Evolutionary conservation across 176 grass and related monocot genomes (phyloP).

Genomic region (Phragmites australis): DNA sequence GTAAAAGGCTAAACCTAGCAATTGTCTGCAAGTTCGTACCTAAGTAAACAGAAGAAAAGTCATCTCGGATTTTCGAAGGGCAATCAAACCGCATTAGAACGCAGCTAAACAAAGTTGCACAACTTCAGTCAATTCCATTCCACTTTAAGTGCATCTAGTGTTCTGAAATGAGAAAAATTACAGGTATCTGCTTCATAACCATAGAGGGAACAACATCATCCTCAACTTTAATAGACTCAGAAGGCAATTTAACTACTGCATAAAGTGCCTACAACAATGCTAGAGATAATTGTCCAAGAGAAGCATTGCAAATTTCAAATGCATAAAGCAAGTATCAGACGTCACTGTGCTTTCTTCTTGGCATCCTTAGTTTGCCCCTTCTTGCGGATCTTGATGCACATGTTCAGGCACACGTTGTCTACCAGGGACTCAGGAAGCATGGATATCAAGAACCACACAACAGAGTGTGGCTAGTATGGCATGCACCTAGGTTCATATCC

Average conservation of each 20-base stretch:
- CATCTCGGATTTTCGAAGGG: not conserved
- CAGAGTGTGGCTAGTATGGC: slow-evolving; percentile 84
- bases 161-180: slow-evolving; percentile 22
- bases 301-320: not conserved
- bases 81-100: not conserved
- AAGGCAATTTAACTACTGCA: slow-evolving; percentile 21
- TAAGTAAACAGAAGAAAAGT: not conserved
- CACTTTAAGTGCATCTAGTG: not conserved
- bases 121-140: slow-evolving; percentile 7
- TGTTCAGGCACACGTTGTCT: slow-evolving; percentile 53
- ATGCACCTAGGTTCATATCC: slow-evolving; percentile 78
- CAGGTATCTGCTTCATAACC: slow-evolving; percentile 14
- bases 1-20: too few species aligned
- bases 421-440: slow-evolving; percentile 54
- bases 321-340: slow-evolving; percentile 20
- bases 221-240: not conserved
- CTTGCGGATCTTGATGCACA: slow-evolving; percentile 73
- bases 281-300: slow-evolving; percentile 30
- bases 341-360: slow-evolving; percentile 60
- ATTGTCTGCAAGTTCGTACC: too few species aligned
- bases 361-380: slow-evolving; percentile 64
- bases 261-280: slow-evolving; percentile 14
- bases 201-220: slow-evolving; percentile 17
- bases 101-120: not conserved
- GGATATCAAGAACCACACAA: slow-evolving; percentile 75